Base-by-base conservation (phyloP, 1,139 yeast species). In the Saccharomyces uvarum region DNA sequence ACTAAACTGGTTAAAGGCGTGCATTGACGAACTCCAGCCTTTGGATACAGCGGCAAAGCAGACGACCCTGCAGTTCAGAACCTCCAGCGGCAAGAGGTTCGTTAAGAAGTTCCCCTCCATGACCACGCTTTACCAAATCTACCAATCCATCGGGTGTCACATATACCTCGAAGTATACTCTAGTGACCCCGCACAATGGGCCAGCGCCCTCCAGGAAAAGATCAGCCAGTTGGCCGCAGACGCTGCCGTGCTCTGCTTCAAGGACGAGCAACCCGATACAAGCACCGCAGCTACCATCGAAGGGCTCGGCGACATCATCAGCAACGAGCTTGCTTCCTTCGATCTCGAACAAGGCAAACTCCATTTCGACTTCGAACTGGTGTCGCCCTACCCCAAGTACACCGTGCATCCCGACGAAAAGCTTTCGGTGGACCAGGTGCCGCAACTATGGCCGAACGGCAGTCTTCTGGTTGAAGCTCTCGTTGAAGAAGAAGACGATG, bases 381-480 rank as follows among this genome's bases (percentile, higher is more conserved):
- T 77, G 47, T 79, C 83, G 4, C 82, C 86, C 1, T 77, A 81
- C 71, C 88, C 88, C 3, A 75, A 86, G 54, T 70, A 67, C 52
- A 70, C 71, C 21, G 66, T 83, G 28, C 74, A 72, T 2, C 59
- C 64, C 11, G 70, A 70, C 32, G 54, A 63, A 3, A 62, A 63
- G 0, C 54, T 57, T 27, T 41, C 53, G 4, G 68, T 84, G 9
- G 63, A 64, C 31, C 77, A 78, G 27, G 75, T 74, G 47, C 62
- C 70, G 2, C 72, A 76, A 41, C 64, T 84, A 14, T 83, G 79
- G 78, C 90, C 90, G 13, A 82, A 77, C 59, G 89, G 88, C 1
- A 81, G 78, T 59, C 60, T 83, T 48, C 68, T 82, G 48, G 78
- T 83, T 5, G 87, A 83, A 60, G 68, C 64, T 19, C 59, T 66